Evolutionary conservation across 345 rosid genomes (phyloP).

Genomic region (Pistacia vera): DNA sequence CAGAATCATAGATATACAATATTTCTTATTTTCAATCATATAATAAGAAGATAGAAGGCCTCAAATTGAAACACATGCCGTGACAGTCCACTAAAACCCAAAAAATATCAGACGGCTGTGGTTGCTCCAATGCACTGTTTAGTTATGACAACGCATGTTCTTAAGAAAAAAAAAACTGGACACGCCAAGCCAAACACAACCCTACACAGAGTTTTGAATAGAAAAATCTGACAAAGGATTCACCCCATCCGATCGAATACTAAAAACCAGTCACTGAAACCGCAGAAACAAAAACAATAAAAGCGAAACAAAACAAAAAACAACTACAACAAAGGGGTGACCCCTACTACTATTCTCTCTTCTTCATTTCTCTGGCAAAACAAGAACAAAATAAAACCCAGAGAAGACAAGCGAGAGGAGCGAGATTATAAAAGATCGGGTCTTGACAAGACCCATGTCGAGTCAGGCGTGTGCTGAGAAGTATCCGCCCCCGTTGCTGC

Average conservation of each 20-base stretch:
- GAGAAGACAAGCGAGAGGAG: not conserved
- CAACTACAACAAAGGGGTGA: slow-evolving; percentile 14
- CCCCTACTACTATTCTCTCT: slow-evolving; percentile 22
- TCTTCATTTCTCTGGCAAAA: not conserved
- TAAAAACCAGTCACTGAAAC: not conserved
- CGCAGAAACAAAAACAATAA: not conserved
- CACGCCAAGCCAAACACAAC: slow-evolving; percentile 32
- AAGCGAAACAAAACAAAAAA: not conserved
- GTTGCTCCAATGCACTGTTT: slow-evolving; percentile 9
- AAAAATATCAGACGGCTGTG: slow-evolving; percentile 1
- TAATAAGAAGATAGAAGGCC: too few relatives aligned
- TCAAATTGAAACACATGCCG: not conserved
- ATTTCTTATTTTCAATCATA: too few relatives aligned
- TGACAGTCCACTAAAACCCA: not conserved
- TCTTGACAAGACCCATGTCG: slow-evolving; percentile 60
- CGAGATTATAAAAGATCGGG: slow-evolving; percentile 39
- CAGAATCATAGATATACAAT: too few relatives aligned
- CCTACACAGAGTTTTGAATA: slow-evolving; percentile 23
- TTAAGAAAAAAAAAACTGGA: too few relatives aligned
- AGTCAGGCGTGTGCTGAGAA: slow-evolving; percentile 93
- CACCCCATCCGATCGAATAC: slow-evolving; percentile 46
- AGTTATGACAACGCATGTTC: too few relatives aligned
- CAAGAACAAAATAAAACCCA: not conserved
- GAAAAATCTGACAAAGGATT: slow-evolving; percentile 33
- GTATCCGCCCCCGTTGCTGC: slow-evolving; percentile 86